Evolutionary conservation across 768 basidiomycete species (phyloP).

Genomic region (Auriscalpium orientale): DNA sequence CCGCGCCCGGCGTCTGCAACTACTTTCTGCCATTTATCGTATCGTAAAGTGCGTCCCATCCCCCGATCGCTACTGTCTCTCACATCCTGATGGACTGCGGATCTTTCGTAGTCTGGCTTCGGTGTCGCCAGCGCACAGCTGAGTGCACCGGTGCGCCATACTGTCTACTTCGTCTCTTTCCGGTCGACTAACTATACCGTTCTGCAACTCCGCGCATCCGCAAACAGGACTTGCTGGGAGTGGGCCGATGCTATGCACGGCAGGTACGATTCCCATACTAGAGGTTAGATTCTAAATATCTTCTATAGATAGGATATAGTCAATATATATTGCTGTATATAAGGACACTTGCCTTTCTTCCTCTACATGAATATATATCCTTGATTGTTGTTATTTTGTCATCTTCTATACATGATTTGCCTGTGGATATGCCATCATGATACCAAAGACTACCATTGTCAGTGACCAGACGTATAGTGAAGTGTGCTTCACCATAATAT

Average conservation of each 20-base stretch:
- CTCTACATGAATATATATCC: neutral
- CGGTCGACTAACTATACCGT: too few relatives aligned
- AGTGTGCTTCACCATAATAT: slow-evolving; percentile 19
- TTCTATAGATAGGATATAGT: too few relatives aligned
- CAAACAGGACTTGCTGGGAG: neutral
- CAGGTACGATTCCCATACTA: neutral
- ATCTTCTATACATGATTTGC: neutral
- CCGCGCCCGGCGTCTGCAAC: too few relatives aligned
- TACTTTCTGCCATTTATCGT: too few relatives aligned
- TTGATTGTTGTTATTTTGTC: neutral
- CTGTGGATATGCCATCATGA: slow-evolving; percentile 17
- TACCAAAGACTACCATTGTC: slow-evolving; percentile 16
- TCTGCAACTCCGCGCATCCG: too few relatives aligned
- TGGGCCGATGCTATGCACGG: neutral
- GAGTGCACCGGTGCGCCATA: too few relatives aligned
- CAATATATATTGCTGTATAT: neutral
- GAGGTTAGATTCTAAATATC: neutral
- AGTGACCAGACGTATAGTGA: slow-evolving; percentile 15
- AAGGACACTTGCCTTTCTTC: neutral
- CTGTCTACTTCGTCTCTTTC: too few relatives aligned
- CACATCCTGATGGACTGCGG: too few relatives aligned
- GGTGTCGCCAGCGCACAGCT: too few relatives aligned
- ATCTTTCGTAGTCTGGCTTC: too few relatives aligned
- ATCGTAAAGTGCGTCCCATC: too few relatives aligned
- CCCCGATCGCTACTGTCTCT: too few relatives aligned